Evolutionary conservation across 768 basidiomycete species (phyloP), one percentile per base, ranked within the genome.

Genomic region (Agrocybe praecox): DNA sequence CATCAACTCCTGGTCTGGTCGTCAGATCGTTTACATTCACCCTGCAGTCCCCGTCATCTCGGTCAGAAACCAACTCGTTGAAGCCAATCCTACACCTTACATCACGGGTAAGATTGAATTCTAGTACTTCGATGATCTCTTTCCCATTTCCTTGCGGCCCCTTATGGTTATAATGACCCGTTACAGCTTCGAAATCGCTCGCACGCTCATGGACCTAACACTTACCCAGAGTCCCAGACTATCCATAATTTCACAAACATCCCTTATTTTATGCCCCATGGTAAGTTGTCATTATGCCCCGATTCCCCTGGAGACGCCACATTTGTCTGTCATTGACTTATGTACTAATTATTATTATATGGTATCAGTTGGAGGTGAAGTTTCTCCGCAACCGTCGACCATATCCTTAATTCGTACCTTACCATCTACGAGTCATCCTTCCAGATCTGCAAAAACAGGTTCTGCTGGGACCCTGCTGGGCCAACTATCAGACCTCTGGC

Each of bases 391-490:
- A 66, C 66, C 34, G 67, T 72, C n/a, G 72, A 73, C 62, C 71
- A 72, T 34, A 64, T 73, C 58, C 64, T 72, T 33, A 72, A 72
- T 49, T 68, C 72, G 0, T 62, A 56, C 40, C 69, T 69, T 23
- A 50, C 64, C 7, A 66, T 75, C 49, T 73, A 73, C 49, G 64
- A 72, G 19, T 65, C 72, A 1, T 72, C 73, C n/a, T 56, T 74
- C 26, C 29, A 59, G 6, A 72, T 74, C 34, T 74, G 66, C 56
- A 60, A 56, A 46, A 71, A 72, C 32, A 67, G 71, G 70, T 73
- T 75, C 65, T 75, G 72, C 72, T 75, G 72, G 72, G 72, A 74
- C 56, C 72, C 72, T 36, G 72, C 72, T 22, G 72, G 74, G 29
- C 72, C 74, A 7, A 75, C 74, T 72, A 75, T 48, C 72, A 75